Conservation (phyloP, 768 basidiomycete species). For the Coprinopsis cinerea region DNA sequence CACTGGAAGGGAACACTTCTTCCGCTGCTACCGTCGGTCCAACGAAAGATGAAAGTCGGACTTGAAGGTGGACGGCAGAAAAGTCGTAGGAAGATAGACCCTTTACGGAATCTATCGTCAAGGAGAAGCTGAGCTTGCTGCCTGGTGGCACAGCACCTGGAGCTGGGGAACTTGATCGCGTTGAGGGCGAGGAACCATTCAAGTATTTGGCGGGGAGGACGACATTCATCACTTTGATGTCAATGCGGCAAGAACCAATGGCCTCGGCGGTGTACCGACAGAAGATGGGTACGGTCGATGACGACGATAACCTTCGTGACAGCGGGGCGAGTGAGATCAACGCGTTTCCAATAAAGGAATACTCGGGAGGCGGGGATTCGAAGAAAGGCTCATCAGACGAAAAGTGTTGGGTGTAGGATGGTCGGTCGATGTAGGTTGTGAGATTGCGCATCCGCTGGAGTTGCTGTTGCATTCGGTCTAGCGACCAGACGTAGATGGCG, state of each 20-base stretch:
- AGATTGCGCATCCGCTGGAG: conserved; percentile 91
- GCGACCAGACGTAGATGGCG: conserved; percentile 88
- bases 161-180: conserved; percentile 52
- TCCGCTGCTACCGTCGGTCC: conserved; percentile 60
- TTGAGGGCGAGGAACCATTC: conserved; percentile 58
- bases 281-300: conserved; percentile 80
- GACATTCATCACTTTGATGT: conserved; percentile 75
- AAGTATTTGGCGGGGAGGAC: conserved; percentile 53
- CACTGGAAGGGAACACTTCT: conserved; percentile 74
- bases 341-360: conserved; percentile 90
- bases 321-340: conserved; percentile 78
- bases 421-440: conserved; percentile 84
- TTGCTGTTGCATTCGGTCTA: conserved; percentile 83
- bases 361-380: conserved; percentile 79
- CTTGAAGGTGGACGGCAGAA: conserved; percentile 77
- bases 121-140: conserved; percentile 77
- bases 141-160: conserved; percentile 66
- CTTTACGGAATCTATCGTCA: conserved; percentile 83
- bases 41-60: conserved; percentile 81
- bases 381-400: conserved; percentile 92
- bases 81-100: conserved; percentile 91
- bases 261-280: conserved; percentile 94
- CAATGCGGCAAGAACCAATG: conserved; percentile 88
- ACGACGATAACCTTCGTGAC: conserved; percentile 66
- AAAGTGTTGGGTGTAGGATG: conserved; percentile 92